Percentiles rank a stretch among this genome's conserved stretches.
Conservation (phyloP, 495 filamentous ascomycete species). For the Barbatosphaeria neglecta region DNA sequence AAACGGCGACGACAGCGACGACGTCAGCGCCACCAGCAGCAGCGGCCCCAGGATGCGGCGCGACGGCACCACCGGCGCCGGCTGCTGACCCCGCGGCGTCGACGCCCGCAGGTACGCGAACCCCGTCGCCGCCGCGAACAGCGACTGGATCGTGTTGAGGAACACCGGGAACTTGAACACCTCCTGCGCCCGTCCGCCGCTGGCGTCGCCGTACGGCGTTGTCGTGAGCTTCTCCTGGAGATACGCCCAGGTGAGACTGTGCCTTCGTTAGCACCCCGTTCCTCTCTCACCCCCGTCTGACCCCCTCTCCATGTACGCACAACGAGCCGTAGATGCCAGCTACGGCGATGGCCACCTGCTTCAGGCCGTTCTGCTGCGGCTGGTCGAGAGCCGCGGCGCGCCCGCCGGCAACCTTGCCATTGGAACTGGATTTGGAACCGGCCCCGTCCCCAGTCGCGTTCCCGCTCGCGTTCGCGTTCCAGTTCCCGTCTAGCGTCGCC, state of each 20-base stretch:
- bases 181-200: conserved; percentile 34
- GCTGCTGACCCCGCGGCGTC: conserved; percentile 35
- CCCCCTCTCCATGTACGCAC: conserved; percentile 44
- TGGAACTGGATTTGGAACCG: no score
- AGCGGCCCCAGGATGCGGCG: conserved; percentile 63
- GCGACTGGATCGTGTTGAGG: conserved; percentile 90
- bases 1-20: conserved; percentile 82
- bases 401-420: conserved; percentile 19
- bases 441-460: no score
- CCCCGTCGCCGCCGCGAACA: conserved; percentile 73
- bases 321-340: conserved; percentile 93
- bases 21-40: conserved; percentile 73
- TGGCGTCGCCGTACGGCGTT: conserved; percentile 59
- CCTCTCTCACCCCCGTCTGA: background rate
- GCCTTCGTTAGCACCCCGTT: background rate
- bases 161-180: conserved; percentile 89
- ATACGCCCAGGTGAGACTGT: conserved; percentile 84
- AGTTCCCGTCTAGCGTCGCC: background rate
- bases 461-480: conserved; percentile 1
- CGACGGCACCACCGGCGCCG: conserved; percentile 65
- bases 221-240: conserved; percentile 97
- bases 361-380: conserved; percentile 8
- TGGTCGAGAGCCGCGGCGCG: conserved; percentile 16
- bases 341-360: conserved; percentile 64
- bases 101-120: conserved; percentile 66